phyloP scores from a whole-genome alignment of 495 filamentous ascomycete genomes.

The Aspergillus cavernicola region DNA sequence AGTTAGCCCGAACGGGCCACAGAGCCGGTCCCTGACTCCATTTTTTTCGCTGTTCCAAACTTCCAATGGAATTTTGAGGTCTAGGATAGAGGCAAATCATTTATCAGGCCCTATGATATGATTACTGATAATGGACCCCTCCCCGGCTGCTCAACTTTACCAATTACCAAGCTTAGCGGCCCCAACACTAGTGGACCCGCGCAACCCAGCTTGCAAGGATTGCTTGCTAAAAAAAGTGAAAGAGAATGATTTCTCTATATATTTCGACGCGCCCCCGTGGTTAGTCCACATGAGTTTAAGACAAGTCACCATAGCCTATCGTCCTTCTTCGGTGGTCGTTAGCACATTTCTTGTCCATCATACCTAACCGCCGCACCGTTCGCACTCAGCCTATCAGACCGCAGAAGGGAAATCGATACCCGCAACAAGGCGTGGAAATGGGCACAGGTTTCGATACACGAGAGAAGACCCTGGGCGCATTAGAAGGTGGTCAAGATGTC shows the following conservation, averaged over 20 bases:
- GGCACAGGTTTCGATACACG: constrained; percentile 20
- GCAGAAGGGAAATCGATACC: neutral
- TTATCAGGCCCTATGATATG: constrained; percentile 3
- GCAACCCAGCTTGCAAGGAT: neutral
- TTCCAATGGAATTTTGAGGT: neutral
- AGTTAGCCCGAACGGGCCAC: neutral
- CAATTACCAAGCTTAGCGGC: constrained; percentile 16
- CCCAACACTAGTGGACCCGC: no score
- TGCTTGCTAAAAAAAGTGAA: neutral
- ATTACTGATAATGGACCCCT: no score
- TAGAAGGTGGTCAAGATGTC: constrained; percentile 15
- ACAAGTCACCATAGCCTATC: no score
- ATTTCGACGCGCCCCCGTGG: neutral
- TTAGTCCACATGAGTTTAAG: no score
- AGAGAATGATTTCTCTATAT: neutral
- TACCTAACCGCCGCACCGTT: neutral
- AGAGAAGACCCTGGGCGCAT: constrained; percentile 19
- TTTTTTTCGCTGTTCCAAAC: neutral
- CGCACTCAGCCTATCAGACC: neutral
- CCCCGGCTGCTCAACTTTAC: constrained; percentile 4
- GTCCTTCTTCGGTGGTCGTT: no score
- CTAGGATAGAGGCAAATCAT: constrained; percentile 2
- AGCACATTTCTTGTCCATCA: neutral
- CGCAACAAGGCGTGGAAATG: neutral
- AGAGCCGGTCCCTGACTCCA: neutral